Percentiles rank a stretch among this genome's conserved stretches.
Conservation (phyloP, 768 basidiomycete genomes). For the Obba rivulosa region DNA sequence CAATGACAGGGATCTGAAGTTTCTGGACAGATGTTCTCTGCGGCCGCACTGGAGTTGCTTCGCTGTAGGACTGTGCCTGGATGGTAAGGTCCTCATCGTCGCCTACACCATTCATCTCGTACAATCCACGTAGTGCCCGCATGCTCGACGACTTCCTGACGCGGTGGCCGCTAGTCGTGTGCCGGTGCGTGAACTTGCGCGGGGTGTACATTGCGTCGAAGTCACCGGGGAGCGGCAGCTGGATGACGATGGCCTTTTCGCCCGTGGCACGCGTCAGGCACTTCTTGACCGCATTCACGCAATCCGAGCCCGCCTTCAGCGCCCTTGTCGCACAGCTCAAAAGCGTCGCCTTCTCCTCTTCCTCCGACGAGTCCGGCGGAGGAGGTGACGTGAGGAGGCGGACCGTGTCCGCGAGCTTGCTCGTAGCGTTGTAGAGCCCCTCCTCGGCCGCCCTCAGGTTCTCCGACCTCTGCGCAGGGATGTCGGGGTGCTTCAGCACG, state of each 20-base stretch:
- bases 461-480: constrained; percentile 57
- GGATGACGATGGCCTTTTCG: constrained; percentile 61
- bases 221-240: constrained; percentile 49
- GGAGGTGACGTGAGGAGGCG: constrained; percentile 61
- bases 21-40: background rate
- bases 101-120: constrained; percentile 29
- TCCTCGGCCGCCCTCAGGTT: constrained; percentile 71
- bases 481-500: constrained; percentile 70
- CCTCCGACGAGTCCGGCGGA: constrained; percentile 53
- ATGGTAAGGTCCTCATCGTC: constrained; percentile 65
- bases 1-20: constrained; percentile 1
- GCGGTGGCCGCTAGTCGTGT: constrained; percentile 14
- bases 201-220: constrained; percentile 41
- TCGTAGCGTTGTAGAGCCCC: constrained; percentile 78
- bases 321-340: constrained; percentile 86
- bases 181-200: constrained; percentile 37
- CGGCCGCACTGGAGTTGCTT: constrained; percentile 8
- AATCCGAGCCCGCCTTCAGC: constrained; percentile 83
- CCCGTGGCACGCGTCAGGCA: constrained; percentile 64
- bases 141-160: constrained; percentile 31
- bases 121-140: constrained; percentile 31
- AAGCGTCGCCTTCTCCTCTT: constrained; percentile 73
- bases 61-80: constrained; percentile 35
- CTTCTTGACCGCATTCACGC: constrained; percentile 78
- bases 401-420: constrained; percentile 82